Evolutionary conservation across 768 basidiomycete genomes (phyloP).

Genomic region (Asterophora parasitica): DNA sequence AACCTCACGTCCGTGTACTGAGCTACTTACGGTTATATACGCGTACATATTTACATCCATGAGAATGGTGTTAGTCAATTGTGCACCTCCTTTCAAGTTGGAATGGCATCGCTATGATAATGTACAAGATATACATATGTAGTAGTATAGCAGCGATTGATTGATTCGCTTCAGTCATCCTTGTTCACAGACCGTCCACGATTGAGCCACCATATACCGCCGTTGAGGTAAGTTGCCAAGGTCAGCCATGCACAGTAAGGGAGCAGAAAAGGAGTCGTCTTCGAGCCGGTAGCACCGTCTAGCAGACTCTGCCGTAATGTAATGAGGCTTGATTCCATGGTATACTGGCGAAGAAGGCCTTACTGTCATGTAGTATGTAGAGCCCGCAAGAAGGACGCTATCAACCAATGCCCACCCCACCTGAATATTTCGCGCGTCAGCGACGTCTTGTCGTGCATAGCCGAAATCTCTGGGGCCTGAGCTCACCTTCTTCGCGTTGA

Average conservation of each 20-base stretch:
- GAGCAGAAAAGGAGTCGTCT: conserved; percentile 52
- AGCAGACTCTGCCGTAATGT: conserved; percentile 37
- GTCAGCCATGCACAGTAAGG: conserved; percentile 67
- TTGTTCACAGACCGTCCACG: conserved; percentile 5
- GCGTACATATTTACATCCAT: too few species aligned
- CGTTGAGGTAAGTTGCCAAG: conserved; percentile 66
- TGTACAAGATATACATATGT: too few species aligned
- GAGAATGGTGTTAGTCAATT: too few species aligned
- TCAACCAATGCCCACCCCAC: conserved; percentile 51
- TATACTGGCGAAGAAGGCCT: background rate
- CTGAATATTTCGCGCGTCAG: conserved; percentile 23
- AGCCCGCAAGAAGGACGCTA: conserved; percentile 45
- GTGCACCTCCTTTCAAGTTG: too few species aligned
- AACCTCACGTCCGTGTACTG: too few species aligned
- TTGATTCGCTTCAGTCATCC: too few species aligned
- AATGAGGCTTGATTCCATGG: background rate
- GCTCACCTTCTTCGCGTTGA: conserved; percentile 45
- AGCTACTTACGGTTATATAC: too few species aligned
- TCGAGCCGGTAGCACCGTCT: conserved; percentile 38
- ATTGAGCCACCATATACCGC: conserved; percentile 58
- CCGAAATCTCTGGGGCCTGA: too few species aligned
- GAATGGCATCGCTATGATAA: too few species aligned
- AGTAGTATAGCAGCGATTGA: too few species aligned
- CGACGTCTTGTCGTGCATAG: background rate
- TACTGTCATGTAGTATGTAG: conserved; percentile 59